Percentiles rank a stretch among this genome's conserved stretches.
Conservation (phyloP, 768 basidiomycete genomes). For the Galerina marginata region DNA sequence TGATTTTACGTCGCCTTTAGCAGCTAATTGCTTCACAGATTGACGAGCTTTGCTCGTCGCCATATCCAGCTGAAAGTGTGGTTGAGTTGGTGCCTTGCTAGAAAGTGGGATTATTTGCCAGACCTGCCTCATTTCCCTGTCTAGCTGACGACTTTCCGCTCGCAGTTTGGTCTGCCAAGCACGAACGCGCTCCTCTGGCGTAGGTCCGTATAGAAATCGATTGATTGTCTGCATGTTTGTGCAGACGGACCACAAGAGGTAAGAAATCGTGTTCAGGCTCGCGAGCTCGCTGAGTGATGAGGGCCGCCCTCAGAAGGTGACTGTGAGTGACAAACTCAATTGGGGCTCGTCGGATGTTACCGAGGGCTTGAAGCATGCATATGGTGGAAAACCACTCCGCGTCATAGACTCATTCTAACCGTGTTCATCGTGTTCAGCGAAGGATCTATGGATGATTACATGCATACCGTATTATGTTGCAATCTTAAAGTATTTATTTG, state of each 20-base stretch:
- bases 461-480: no score
- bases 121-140: constrained; percentile 97
- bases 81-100: constrained; percentile 21
- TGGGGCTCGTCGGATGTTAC: no score
- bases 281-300: no score
- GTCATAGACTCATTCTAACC: no score
- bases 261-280: no score
- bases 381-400: no score
- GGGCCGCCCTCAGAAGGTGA: no score
- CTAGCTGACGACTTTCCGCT: constrained; percentile 79
- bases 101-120: constrained; percentile 30
- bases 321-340: no score
- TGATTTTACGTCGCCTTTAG: constrained; percentile 90
- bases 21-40: constrained; percentile 87
- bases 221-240: constrained; percentile 81
- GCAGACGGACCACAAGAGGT: not conserved
- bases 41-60: constrained; percentile 82
- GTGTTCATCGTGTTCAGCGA: not conserved
- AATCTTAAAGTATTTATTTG: no score
- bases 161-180: constrained; percentile 92
- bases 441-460: not conserved
- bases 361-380: no score
- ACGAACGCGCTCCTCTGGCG: constrained; percentile 91
- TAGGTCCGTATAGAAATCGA: constrained; percentile 94
- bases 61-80: constrained; percentile 66